A percentile compares a stretch with the other conserved stretches of the same genome.
These are phyloP conservation scores for Saccharomyces eubayanus DNA, from an alignment of 805 yeast genomes.

Conservation along the genomic window DNA sequence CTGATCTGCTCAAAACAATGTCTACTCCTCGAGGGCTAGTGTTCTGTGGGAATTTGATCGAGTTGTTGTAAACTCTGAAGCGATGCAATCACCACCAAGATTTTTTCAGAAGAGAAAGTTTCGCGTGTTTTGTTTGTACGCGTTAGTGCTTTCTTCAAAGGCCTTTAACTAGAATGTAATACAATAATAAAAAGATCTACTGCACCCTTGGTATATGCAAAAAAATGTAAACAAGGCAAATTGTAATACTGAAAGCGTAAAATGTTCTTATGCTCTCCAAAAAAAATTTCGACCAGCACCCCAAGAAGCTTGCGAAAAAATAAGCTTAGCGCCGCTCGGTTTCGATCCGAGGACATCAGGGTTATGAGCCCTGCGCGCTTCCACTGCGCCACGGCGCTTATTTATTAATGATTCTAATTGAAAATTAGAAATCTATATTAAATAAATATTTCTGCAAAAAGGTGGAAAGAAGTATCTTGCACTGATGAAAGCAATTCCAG, in stretches of 20 bases:
- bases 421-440: too few species aligned
- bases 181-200: neutral
- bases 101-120: neutral
- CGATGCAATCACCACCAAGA: neutral
- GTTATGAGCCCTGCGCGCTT: slow-evolving; percentile 99
- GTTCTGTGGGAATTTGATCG: neutral
- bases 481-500: too few species aligned
- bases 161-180: too few species aligned
- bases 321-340: slow-evolving; percentile 75
- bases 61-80: neutral
- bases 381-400: slow-evolving; percentile 97
- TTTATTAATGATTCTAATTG: too few species aligned
- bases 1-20: neutral
- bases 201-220: neutral
- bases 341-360: slow-evolving; percentile 97
- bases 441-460: too few species aligned
- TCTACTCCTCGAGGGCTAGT: neutral
- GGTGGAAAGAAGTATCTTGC: too few species aligned
- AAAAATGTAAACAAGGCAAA: too few species aligned
- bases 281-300: too few species aligned
- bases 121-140: neutral
- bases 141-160: neutral
- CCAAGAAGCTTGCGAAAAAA: neutral
- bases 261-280: too few species aligned
- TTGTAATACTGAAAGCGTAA: neutral